These are phyloP conservation scores for Penicillium samsonianum DNA, from an alignment of 495 filamentous ascomycete genomes.

Conservation along the genomic window DNA sequence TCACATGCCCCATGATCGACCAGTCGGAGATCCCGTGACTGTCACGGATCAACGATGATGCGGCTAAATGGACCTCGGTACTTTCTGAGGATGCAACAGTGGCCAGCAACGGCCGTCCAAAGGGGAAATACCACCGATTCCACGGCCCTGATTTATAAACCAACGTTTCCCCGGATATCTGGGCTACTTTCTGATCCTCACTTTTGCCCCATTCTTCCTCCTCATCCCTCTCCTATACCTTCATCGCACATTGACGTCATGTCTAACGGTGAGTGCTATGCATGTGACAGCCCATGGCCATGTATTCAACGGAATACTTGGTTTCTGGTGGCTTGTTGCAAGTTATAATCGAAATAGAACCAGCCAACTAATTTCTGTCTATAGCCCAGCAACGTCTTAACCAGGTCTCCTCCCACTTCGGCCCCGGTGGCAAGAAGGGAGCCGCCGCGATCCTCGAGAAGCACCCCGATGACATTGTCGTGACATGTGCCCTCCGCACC, in stretches of 20 bases:
- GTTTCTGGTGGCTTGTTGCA: background rate
- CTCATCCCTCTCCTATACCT: constrained; percentile 14
- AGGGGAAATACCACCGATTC: constrained; percentile 37
- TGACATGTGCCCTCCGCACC: constrained; percentile 90
- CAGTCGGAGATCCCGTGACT: constrained; percentile 36
- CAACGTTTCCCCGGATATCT: constrained; percentile 19
- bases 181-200: constrained; percentile 13
- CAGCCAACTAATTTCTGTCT: constrained; percentile 7
- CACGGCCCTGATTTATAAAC: constrained; percentile 31
- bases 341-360: background rate
- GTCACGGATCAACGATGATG: constrained; percentile 38
- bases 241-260: constrained; percentile 38
- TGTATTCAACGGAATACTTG: constrained; percentile 6
- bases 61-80: constrained; percentile 40
- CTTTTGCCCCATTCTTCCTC: constrained; percentile 14
- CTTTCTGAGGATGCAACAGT: constrained; percentile 26
- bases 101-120: constrained; percentile 28
- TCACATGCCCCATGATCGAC: constrained; percentile 9
- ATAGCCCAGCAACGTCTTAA: constrained; percentile 62
- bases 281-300: constrained; percentile 1
- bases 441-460: constrained; percentile 58
- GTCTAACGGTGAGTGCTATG: constrained; percentile 41
- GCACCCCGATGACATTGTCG: constrained; percentile 76
- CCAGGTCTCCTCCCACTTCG: constrained; percentile 64
- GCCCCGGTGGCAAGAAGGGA: constrained; percentile 45